A percentile compares a stretch with the other conserved stretches of the same genome.
Conservation (phyloP, 768 basidiomycete genomes). For the Rhodotorula graminis region DNA sequence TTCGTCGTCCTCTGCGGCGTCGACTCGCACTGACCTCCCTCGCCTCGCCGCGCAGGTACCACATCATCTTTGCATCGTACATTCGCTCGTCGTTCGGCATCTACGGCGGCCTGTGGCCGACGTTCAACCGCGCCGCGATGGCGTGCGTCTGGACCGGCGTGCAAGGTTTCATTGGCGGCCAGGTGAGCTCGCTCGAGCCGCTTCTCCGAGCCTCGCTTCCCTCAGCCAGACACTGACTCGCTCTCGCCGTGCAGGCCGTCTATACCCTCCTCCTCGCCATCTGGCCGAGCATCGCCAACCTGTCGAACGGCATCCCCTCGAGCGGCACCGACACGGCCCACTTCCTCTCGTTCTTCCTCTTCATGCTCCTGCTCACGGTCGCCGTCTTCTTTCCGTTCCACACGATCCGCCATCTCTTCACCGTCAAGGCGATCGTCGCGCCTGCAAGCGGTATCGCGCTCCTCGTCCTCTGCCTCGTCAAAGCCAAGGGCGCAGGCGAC, state of each 20-base stretch:
- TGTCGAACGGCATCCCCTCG: constrained; percentile 65
- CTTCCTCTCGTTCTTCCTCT: constrained; percentile 78
- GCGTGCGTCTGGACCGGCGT: constrained; percentile 45
- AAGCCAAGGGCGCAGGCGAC: constrained; percentile 71
- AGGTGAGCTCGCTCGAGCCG: neutral
- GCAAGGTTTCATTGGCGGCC: constrained; percentile 68
- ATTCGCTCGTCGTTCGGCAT: constrained; percentile 68
- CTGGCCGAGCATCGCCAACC: constrained; percentile 57
- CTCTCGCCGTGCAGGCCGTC: constrained; percentile 52
- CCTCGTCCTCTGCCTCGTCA: constrained; percentile 69
- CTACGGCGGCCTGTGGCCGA: constrained; percentile 54
- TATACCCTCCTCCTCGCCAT: constrained; percentile 69
- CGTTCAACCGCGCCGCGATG: constrained; percentile 40
- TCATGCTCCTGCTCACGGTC: constrained; percentile 72
- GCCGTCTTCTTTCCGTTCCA: constrained; percentile 61
- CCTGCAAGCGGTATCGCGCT: constrained; percentile 66
- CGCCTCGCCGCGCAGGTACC: constrained; percentile 39
- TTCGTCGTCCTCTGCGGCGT: neutral
- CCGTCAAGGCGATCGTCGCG: constrained; percentile 67
- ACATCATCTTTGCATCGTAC: constrained; percentile 51
- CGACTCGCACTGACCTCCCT: constrained; percentile 44
- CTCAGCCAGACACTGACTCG: too few relatives aligned
- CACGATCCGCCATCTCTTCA: constrained; percentile 74
- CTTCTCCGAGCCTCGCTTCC: too few relatives aligned
- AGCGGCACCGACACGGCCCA: constrained; percentile 71